Conservation (phyloP, 306 rosid genomes). For the Fragaria iinumae region DNA sequence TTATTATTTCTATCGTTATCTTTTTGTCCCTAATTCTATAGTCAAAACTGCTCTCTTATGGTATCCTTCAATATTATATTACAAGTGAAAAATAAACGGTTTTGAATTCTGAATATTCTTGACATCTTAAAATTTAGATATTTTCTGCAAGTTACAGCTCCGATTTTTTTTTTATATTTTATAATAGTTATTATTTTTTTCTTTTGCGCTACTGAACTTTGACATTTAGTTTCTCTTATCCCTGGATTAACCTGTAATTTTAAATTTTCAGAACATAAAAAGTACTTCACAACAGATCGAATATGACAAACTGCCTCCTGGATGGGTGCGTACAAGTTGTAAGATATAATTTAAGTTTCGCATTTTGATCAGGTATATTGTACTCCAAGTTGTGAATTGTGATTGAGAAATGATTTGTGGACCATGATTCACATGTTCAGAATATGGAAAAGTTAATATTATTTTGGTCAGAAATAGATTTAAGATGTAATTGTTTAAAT, state of each 20-base stretch:
- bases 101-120: background rate
- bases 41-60: too few relatives aligned
- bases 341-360: slow-evolving; percentile 14
- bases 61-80: background rate
- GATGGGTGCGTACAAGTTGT: slow-evolving; percentile 70
- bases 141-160: background rate
- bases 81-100: too few relatives aligned
- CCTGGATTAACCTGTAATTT: slow-evolving; percentile 16
- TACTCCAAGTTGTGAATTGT: background rate
- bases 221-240: background rate
- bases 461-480: background rate
- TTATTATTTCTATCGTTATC: background rate
- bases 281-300: slow-evolving; percentile 40
- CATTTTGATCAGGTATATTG: background rate
- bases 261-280: slow-evolving; percentile 50
- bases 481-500: background rate
- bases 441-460: background rate
- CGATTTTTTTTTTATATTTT: background rate
- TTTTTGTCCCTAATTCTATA: background rate
- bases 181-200: background rate
- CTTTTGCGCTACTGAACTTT: slow-evolving; percentile 21
- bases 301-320: slow-evolving; percentile 51
- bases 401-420: background rate
- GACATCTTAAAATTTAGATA: background rate
- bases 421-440: background rate